These are phyloP conservation scores for Termitomyces titanicus DNA, from an alignment of 768 basidiomycete genomes.

Conservation along the genomic window DNA sequence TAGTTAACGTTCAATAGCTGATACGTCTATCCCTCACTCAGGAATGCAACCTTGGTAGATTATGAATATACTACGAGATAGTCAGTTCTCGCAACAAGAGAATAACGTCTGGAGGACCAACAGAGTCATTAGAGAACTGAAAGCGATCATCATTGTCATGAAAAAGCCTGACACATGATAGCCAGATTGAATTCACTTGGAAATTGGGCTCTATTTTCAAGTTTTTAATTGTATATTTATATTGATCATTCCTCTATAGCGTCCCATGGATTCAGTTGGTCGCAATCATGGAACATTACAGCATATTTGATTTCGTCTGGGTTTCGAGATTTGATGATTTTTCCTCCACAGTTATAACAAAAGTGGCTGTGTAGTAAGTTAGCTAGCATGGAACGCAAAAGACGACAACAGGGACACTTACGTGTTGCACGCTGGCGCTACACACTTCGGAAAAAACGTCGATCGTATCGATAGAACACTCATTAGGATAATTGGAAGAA, in stretches of 20 bases:
- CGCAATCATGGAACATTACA: background rate
- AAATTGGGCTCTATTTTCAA: too few relatives aligned
- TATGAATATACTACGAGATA: background rate
- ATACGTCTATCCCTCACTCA: too few relatives aligned
- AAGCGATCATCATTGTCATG: background rate
- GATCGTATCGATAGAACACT: background rate
- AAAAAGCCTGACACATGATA: too few relatives aligned
- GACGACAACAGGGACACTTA: slow-evolving; percentile 15
- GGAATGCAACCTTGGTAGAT: too few relatives aligned
- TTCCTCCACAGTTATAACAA: slow-evolving; percentile 48
- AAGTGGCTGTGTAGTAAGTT: slow-evolving; percentile 34
- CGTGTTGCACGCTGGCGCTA: slow-evolving; percentile 55
- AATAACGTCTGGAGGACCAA: background rate
- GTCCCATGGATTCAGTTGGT: background rate
- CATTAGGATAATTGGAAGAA: too few relatives aligned
- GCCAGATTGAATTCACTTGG: too few relatives aligned
- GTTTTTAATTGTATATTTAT: too few relatives aligned
- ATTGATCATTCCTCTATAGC: too few relatives aligned
- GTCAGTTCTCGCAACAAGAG: background rate
- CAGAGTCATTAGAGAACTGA: background rate
- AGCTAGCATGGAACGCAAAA: background rate
- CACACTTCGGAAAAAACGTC: slow-evolving; percentile 32
- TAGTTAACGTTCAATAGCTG: too few relatives aligned
- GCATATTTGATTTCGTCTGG: background rate
- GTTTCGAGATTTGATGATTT: slow-evolving; percentile 31